These are phyloP conservation scores for Podochytrium sp. DNA, from an alignment of 192 early-diverging fungal species.

Conservation along the genomic window DNA sequence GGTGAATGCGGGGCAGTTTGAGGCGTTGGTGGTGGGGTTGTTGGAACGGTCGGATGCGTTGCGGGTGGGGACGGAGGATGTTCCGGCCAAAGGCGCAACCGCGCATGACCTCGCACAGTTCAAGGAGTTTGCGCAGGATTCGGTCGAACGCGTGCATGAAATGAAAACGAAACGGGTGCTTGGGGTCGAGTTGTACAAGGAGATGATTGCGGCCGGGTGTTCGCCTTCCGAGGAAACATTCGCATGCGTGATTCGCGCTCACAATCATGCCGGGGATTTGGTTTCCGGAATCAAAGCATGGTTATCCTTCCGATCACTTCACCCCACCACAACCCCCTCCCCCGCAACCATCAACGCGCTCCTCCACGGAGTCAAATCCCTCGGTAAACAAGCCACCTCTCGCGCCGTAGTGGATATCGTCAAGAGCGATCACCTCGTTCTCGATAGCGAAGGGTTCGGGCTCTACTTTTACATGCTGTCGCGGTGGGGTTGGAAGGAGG, in stretches of 20 bases:
- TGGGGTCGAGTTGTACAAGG: slow-evolving; percentile 32
- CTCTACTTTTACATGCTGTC: slow-evolving; percentile 4
- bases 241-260: slow-evolving; percentile 16
- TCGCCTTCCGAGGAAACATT: slow-evolving; percentile 14
- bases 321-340: neutral
- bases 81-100: neutral
- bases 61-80: neutral
- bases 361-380: slow-evolving; percentile 1
- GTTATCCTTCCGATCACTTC: slow-evolving; percentile 15
- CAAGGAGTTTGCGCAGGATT: neutral
- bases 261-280: slow-evolving; percentile 18
- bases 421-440: slow-evolving; percentile 12
- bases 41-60: neutral
- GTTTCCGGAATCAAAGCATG: slow-evolving; percentile 32
- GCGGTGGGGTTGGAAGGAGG: slow-evolving; percentile 20
- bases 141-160: neutral
- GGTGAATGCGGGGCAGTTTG: slow-evolving; percentile 27
- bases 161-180: slow-evolving; percentile 17
- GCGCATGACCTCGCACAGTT: neutral
- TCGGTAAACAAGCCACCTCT: slow-evolving; percentile 21
- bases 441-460: slow-evolving; percentile 23
- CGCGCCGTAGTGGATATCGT: slow-evolving; percentile 28
- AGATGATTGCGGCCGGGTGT: slow-evolving; percentile 23
- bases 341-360: slow-evolving; percentile 6
- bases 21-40: slow-evolving; percentile 16